Evolutionary conservation across 352 stramenopile species (phyloP).

Genomic region (Saprolegnia diclina): DNA sequence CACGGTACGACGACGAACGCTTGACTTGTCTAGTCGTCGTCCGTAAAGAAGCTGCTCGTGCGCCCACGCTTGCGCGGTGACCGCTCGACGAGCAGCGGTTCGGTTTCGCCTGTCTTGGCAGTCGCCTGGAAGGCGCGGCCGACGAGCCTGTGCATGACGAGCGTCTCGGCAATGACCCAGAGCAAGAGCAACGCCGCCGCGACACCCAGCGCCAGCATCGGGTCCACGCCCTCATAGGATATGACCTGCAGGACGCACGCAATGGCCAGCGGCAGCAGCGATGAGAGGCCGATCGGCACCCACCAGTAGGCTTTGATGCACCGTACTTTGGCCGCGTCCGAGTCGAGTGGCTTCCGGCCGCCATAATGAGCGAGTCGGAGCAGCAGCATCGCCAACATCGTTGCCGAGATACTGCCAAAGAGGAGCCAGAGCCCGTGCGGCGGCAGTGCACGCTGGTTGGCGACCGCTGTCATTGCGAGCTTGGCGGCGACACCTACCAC

Average conservation of each 20-base stretch:
- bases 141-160: slow-evolving; percentile 9
- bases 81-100: neutral
- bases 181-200: neutral
- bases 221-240: neutral
- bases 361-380: slow-evolving; percentile 16
- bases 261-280: neutral
- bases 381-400: slow-evolving; percentile 5
- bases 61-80: neutral
- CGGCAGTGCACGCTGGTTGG: neutral
- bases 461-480: neutral
- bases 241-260: neutral
- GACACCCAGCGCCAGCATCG: neutral
- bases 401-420: slow-evolving; percentile 15
- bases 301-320: slow-evolving; percentile 17
- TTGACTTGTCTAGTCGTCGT: neutral
- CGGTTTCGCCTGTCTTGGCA: neutral
- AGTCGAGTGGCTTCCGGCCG: neutral
- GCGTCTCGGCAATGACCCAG: slow-evolving; percentile 4
- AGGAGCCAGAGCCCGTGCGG: neutral
- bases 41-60: neutral
- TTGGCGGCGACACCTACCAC: slow-evolving; percentile 9
- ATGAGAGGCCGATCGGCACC: neutral
- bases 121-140: neutral
- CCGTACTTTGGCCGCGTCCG: neutral
- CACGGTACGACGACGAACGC: too few species aligned